Percentiles rank a stretch among this genome's conserved stretches.
Evolutionary conservation across 139 green algal genomes (phyloP).

Genomic region (Chlorella vulgaris): DNA sequence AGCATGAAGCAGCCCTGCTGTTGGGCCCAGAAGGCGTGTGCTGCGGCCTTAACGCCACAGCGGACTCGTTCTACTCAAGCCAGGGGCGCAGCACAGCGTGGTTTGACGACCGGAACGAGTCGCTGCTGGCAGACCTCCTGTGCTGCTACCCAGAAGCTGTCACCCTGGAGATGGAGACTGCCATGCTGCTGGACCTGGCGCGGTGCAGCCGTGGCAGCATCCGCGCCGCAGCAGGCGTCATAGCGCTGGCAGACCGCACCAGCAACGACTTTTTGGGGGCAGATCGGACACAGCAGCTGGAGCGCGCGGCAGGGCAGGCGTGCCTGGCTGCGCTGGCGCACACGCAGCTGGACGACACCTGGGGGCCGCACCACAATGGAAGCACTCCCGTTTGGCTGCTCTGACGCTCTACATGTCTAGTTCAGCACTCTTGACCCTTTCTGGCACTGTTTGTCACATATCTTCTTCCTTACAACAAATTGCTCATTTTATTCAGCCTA

Average conservation of each 20-base stretch:
- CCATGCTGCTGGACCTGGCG: constrained; percentile 78
- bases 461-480: no score
- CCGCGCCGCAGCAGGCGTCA: constrained; percentile 59
- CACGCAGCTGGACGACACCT: constrained; percentile 33
- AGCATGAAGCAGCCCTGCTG: constrained; percentile 41
- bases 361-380: constrained; percentile 2
- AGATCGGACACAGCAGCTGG: constrained; percentile 45
- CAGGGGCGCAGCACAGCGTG: constrained; percentile 51
- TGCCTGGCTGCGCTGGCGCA: constrained; percentile 53
- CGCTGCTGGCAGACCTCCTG: constrained; percentile 54
- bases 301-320: constrained; percentile 55
- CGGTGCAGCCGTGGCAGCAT: constrained; percentile 60
- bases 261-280: constrained; percentile 67
- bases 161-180: constrained; percentile 85
- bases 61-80: constrained; percentile 80
- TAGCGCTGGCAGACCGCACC: constrained; percentile 70
- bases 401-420: not conserved
- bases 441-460: no score
- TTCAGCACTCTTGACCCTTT: not conserved
- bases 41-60: constrained; percentile 73
- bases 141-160: constrained; percentile 45
- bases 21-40: constrained; percentile 46
- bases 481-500: no score
- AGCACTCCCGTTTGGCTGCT: not conserved
- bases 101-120: constrained; percentile 73